Conservation (phyloP, 257 asterid genomes). For the Solanum phureja region DNA sequence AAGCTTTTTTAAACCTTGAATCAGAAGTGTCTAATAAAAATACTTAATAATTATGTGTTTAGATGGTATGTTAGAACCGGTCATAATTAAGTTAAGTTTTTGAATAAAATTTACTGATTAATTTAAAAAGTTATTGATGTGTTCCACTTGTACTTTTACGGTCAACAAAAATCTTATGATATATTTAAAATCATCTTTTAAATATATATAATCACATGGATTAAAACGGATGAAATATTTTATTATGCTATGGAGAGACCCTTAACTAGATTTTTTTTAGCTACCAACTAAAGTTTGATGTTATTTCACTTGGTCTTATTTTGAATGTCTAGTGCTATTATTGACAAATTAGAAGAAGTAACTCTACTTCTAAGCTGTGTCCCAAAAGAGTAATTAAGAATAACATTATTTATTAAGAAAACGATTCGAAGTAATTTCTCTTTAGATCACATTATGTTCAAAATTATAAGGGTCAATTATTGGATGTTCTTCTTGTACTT, state of each 20-base stretch:
- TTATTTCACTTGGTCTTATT: too few species aligned
- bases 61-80: background rate
- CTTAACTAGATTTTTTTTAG: background rate
- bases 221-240: background rate
- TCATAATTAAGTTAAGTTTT: background rate
- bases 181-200: background rate
- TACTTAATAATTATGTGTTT: background rate
- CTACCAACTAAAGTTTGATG: background rate
- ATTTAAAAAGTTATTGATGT: background rate
- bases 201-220: background rate
- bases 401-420: background rate
- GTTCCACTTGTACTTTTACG: too few species aligned
- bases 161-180: too few species aligned
- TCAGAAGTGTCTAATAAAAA: background rate
- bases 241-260: background rate
- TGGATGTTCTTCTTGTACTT: background rate
- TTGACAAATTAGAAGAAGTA: background rate
- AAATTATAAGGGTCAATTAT: background rate
- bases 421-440: background rate
- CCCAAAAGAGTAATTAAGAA: background rate
- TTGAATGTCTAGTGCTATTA: background rate
- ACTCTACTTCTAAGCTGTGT: background rate
- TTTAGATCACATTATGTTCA: background rate
- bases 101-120: background rate
- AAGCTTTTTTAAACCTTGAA: fast-evolving